These are phyloP conservation scores for Sphaerosporella brunnea DNA, from an alignment of 495 filamentous ascomycete species.

Conservation along the genomic window DNA sequence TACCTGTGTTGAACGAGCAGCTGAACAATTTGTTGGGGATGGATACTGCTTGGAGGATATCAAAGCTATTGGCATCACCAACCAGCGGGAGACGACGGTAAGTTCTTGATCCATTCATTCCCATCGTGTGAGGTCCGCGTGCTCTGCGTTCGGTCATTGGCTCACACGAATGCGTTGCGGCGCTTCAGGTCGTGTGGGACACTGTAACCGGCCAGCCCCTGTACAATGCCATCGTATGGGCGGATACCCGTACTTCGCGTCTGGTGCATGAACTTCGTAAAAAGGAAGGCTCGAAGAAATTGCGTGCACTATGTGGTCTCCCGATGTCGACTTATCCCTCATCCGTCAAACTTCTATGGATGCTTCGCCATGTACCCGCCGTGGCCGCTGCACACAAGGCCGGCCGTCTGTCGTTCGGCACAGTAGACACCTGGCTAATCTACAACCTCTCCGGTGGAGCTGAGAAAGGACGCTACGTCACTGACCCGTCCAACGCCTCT, in stretches of 20 bases:
- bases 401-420: slow-evolving; percentile 70
- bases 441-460: slow-evolving; percentile 80
- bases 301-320: slow-evolving; percentile 63
- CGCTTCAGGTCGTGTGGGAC: slow-evolving; percentile 57
- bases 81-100: slow-evolving; percentile 76
- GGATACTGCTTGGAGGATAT: slow-evolving; percentile 58
- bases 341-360: slow-evolving; percentile 74
- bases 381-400: slow-evolving; percentile 66
- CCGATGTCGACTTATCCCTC: slow-evolving; percentile 90
- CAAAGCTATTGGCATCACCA: slow-evolving; percentile 79
- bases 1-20: slow-evolving; percentile 68
- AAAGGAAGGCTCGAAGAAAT: slow-evolving; percentile 57
- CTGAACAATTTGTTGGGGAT: slow-evolving; percentile 48
- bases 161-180: neutral
- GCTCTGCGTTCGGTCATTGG: neutral
- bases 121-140: neutral
- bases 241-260: slow-evolving; percentile 66
- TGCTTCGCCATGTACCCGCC: slow-evolving; percentile 51
- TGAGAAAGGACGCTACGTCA: slow-evolving; percentile 50
- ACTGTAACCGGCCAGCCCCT: slow-evolving; percentile 67
- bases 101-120: neutral
- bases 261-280: slow-evolving; percentile 43
- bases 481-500: slow-evolving; percentile 82
- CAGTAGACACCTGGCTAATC: slow-evolving; percentile 84
- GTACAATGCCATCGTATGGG: slow-evolving; percentile 84